Base-by-base conservation (phyloP, 1,284 basidiomycete species). In the Lentinula novae-zelandiae region DNA sequence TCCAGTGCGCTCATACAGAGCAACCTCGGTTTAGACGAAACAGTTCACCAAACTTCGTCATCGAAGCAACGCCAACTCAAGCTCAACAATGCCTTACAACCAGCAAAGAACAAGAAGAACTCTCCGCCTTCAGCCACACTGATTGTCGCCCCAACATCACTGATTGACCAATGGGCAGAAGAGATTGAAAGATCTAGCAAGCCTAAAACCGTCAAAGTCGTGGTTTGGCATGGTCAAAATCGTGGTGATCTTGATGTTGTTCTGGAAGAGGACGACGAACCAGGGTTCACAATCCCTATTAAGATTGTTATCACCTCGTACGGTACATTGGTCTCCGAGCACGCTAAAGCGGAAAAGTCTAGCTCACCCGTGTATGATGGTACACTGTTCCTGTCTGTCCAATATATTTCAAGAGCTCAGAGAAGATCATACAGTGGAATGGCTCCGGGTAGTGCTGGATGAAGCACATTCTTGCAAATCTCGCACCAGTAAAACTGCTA, bases 391-490 rank as follows among this genome's bases (percentile, higher is more conserved):
- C 59, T 42, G 46, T 13, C 20, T 49, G 20, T 63, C 44, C 6
- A 46, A 27, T 22, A 46, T 20, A 5, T 55, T 62, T 9, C 12
- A n/a, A 5, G 40, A 38, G 33, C 31, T 55, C 38, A 53, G 17
- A 36, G 7, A 66, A 42, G 31, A 36, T 61, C 34, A 61, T 46
- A 5, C 64, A 91, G 90, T 88, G 51, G 83, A 90, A 64, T 94
- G 92, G 92, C 78, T 93, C 58, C 81, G 92, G 60, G 80, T 93
- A 20, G 83, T 93, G 36, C 76, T 93, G 4, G 95, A 97, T 69
- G 95, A 98, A 73, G 96, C 96, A 2, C 96, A 99, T 73, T 88
- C 93, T 65, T 97, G 96, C 78, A 98, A 98, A 74, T 95, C 93
- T 40, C 84, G 95, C 12, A 84, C 84, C 1, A 97, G 95, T 63